A percentile compares a stretch with the other conserved stretches of the same genome.
Conservation (phyloP, 176 grass and related monocot species). For the Coix lacrymajobi region DNA sequence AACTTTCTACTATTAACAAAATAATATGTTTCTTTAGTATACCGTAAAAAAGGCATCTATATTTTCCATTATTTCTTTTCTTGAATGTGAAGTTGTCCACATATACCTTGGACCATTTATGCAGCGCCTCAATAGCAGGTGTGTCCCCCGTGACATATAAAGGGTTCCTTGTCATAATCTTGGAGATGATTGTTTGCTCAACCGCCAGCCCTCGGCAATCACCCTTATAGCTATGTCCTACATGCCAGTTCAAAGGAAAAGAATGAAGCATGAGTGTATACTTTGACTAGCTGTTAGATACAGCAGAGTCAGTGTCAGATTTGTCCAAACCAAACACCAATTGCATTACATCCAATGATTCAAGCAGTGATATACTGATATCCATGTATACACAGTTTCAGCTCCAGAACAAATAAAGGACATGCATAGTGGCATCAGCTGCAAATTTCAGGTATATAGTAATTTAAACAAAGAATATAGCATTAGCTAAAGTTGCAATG, state of each 20-base stretch:
- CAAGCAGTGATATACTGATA: background rate
- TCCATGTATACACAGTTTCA: background rate
- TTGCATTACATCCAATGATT: background rate
- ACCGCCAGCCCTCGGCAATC: conserved; percentile 68
- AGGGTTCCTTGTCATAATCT: conserved; percentile 93
- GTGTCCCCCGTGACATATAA: conserved; percentile 63
- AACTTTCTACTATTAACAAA: background rate
- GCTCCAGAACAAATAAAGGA: background rate
- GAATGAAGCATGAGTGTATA: background rate
- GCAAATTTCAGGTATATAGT: background rate
- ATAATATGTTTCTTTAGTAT: background rate
- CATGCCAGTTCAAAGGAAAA: conserved; percentile 14
- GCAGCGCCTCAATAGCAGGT: conserved; percentile 79
- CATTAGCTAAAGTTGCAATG: background rate
- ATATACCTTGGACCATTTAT: conserved; percentile 93
- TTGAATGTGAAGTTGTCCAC: background rate
- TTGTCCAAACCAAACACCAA: background rate
- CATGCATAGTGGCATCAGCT: background rate
- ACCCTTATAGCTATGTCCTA: conserved; percentile 90
- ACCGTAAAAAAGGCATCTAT: background rate
- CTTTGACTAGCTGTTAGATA: background rate
- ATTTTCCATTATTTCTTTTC: conserved; percentile 2
- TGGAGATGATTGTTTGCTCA: conserved; percentile 82
- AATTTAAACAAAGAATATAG: background rate
- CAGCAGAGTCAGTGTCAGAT: background rate